Base-by-base conservation (phyloP, 495 filamentous ascomycete genomes). In the Talaromyces ruber region DNA sequence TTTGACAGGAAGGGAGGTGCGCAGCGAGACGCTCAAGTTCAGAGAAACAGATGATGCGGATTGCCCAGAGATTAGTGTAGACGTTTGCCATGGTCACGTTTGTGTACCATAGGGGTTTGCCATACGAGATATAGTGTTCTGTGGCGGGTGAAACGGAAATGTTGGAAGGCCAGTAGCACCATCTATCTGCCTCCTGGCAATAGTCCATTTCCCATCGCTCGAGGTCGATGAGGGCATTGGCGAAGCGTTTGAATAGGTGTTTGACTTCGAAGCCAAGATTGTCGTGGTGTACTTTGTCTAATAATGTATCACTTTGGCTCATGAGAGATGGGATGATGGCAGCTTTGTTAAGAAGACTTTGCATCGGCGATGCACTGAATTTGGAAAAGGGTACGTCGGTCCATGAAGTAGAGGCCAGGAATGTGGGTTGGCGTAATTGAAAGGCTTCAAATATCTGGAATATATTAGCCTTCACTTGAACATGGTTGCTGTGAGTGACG, bases 71-170 rank as follows among this genome's bases (percentile, higher is more conserved):
- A 47, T 76, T 71, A 1, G 71, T 74, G 26, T 70, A 64, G 4
- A 64, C 65, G 24, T 75, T 78, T 24, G 73, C 74, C 39, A 65
- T 62, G 24, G 74, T 74, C 60, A 78, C 66, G 62, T 66, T 68
- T 1, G 65, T 61, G 54, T 70, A 78, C 69, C 66, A 72, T 16
- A 75, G 52, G 58, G 34, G 59, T 8, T 7, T 28, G 25, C 47
- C 62, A 34, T 9, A 26, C 25, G 26, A 63, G 6, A 58, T 43
- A 0, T 22, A 54, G 14, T 18, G 2, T 54, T 26, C 22, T 18
- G 51, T 22, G 16, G 8, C n/a, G n/a, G 9, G 1, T 54, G 6
- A 14, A 16, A 4, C 9, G 7, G 51, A n/a, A 5, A 24, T 54
- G 9, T 54, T 11, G 22, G 22, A n/a, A 54, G 51, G 26, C 51